Evolutionary conservation across 2,329 filamentous ascomycete genomes (phyloP).

Genomic region (Kalaharituber pfeilii): DNA sequence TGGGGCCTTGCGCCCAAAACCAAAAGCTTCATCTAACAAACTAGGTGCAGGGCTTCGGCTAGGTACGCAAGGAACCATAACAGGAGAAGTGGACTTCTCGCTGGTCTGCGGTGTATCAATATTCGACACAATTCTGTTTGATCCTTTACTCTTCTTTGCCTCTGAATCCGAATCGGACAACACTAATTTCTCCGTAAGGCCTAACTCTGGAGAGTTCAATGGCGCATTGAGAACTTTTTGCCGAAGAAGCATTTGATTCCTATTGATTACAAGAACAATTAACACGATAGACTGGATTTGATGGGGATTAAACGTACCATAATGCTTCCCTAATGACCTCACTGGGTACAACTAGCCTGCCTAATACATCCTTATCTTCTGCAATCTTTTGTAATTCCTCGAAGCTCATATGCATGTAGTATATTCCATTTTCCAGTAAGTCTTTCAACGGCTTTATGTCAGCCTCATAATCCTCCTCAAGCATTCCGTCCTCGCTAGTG

Average conservation of each 20-base stretch:
- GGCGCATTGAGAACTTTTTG: conserved; percentile 38
- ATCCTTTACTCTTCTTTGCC: conserved; percentile 9
- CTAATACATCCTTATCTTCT: conserved; percentile 35
- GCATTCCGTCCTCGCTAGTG: conserved; percentile 2
- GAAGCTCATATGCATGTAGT: conserved; percentile 42
- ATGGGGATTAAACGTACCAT: conserved; percentile 26
- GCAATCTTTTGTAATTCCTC: conserved; percentile 41
- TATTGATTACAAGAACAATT: background rate
- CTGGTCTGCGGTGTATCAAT: conserved; percentile 9
- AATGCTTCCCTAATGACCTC: conserved; percentile 38
- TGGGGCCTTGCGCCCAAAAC: background rate
- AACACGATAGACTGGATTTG: background rate
- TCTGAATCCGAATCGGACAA: conserved; percentile 20
- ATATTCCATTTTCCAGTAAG: conserved; percentile 40
- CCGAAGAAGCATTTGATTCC: conserved; percentile 37
- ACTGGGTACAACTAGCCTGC: conserved; percentile 38
- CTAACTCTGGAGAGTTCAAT: conserved; percentile 36
- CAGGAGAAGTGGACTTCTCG: conserved; percentile 13
- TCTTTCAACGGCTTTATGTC: conserved; percentile 40
- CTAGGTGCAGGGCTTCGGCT: conserved; percentile 4
- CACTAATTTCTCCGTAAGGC: conserved; percentile 29
- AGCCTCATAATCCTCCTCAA: conserved; percentile 35
- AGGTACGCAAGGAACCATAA: conserved; percentile 10
- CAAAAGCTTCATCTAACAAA: background rate
- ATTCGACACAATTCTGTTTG: conserved; percentile 1